Percentiles rank a stretch among this genome's conserved stretches.
These are phyloP conservation scores for Beauveria bassiana DNA, from an alignment of 2,329 filamentous ascomycete species.

Conservation along the genomic window DNA sequence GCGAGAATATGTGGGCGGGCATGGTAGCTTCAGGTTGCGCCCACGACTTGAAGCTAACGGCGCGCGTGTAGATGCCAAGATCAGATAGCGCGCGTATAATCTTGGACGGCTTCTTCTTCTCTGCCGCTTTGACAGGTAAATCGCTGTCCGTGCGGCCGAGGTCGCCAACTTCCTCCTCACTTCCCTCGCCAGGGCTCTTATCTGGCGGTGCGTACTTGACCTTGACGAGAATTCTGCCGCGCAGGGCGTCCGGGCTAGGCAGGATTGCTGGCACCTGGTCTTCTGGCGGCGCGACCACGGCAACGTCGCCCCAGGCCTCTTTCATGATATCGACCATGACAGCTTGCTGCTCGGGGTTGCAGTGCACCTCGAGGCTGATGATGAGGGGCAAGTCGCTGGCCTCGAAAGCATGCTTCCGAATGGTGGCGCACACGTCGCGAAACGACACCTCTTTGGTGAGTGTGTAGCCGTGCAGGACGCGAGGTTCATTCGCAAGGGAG, in stretches of 20 bases:
- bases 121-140: conserved; percentile 20
- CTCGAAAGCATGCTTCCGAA: conserved; percentile 70
- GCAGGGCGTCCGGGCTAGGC: conserved; percentile 62
- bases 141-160: conserved; percentile 29
- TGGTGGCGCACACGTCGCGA: conserved; percentile 73
- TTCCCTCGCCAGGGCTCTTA: conserved; percentile 20
- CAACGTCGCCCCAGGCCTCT: conserved; percentile 66
- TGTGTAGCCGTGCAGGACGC: conserved; percentile 82
- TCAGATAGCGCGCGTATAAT: conserved; percentile 67
- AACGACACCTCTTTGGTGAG: conserved; percentile 85
- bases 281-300: conserved; percentile 47
- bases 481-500: conserved; percentile 51
- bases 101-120: conserved; percentile 42
- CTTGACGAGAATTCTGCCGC: conserved; percentile 75
- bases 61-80: conserved; percentile 76
- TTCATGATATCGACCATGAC: conserved; percentile 91
- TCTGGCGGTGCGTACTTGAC: conserved; percentile 58
- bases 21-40: conserved; percentile 61
- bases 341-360: conserved; percentile 69
- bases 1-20: conserved; percentile 62
- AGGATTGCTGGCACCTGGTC: conserved; percentile 42
- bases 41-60: conserved; percentile 74
- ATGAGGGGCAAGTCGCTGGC: conserved; percentile 77
- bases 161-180: background rate
- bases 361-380: conserved; percentile 89